Conservation (phyloP, 306 rosid species). For the cucumber (Cucumis sativus) region DNA sequence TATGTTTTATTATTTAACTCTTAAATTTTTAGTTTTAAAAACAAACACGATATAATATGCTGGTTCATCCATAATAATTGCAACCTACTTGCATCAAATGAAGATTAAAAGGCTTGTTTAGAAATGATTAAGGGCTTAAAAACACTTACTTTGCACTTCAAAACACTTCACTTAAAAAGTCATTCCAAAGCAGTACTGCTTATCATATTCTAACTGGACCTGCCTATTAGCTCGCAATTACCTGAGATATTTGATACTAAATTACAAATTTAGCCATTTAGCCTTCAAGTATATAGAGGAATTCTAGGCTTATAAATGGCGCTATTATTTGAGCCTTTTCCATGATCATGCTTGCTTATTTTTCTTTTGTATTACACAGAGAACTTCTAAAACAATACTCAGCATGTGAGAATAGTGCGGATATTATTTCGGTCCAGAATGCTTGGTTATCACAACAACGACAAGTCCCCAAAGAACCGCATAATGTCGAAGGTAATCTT, state of each 20-base stretch:
- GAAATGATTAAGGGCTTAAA: background rate
- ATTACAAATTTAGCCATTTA: background rate
- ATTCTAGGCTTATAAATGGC: background rate
- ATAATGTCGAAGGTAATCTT: conserved; percentile 41
- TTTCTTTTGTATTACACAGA: conserved; percentile 30
- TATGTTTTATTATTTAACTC: conserved; percentile 11
- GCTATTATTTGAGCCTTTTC: background rate
- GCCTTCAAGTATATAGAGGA: background rate
- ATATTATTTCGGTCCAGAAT: conserved; percentile 71
- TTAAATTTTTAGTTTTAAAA: too few relatives aligned
- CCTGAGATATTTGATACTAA: background rate
- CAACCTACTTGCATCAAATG: background rate
- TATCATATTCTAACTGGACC: too few relatives aligned
- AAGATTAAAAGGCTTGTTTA: background rate
- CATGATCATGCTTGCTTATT: background rate
- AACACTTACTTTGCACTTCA: background rate
- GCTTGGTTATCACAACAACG: conserved; percentile 64
- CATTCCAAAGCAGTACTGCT: too few relatives aligned
- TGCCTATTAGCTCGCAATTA: background rate
- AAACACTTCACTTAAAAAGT: too few relatives aligned
- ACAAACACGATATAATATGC: too few relatives aligned
- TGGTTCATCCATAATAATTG: too few relatives aligned
- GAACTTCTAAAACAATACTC: conserved; percentile 83
- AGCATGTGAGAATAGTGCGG: conserved; percentile 62
- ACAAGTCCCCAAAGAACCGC: conserved; percentile 37